These are phyloP conservation scores for Tolypocladium pustulatum DNA, from an alignment of 2,329 filamentous ascomycete genomes.

Conservation along the genomic window DNA sequence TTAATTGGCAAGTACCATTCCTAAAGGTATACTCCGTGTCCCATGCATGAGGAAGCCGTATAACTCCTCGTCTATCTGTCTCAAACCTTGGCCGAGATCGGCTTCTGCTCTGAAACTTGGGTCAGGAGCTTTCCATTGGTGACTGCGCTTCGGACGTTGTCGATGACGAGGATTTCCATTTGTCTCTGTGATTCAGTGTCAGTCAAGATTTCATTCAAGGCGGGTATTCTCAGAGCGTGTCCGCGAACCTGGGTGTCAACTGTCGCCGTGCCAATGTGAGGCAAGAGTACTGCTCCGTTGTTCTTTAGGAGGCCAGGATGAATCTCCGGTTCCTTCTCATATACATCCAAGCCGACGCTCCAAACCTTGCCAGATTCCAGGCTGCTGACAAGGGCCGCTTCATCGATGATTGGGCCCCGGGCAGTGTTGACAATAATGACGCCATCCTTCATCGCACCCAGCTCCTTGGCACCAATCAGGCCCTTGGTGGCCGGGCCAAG, in stretches of 20 bases:
- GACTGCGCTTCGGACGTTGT: slow-evolving; percentile 22
- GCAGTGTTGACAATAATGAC: slow-evolving; percentile 48
- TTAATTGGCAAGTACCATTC: background rate
- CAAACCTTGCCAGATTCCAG: slow-evolving; percentile 43
- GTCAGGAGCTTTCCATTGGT: slow-evolving; percentile 7
- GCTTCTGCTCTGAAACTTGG: slow-evolving; percentile 7
- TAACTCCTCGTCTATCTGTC: background rate
- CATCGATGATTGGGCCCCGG: slow-evolving; percentile 45
- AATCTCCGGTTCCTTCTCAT: slow-evolving; percentile 47
- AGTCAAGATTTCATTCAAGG: background rate
- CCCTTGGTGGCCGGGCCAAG: slow-evolving; percentile 39
- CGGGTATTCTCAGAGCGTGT: background rate
- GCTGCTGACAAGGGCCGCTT: slow-evolving; percentile 41
- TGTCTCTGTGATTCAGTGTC: slow-evolving; percentile 6
- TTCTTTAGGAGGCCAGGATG: slow-evolving; percentile 50
- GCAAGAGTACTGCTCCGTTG: slow-evolving; percentile 49
- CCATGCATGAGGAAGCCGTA: background rate
- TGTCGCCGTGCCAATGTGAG: slow-evolving; percentile 59
- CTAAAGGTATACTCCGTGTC: background rate
- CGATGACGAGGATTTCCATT: slow-evolving; percentile 17
- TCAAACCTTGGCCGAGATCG: background rate
- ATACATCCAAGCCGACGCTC: slow-evolving; percentile 46
- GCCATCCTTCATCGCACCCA: slow-evolving; percentile 43
- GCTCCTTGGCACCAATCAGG: slow-evolving; percentile 38
- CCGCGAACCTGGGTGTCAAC: slow-evolving; percentile 28